These are phyloP conservation scores for Penicillium fuscoglaucum DNA, from an alignment of 2,329 filamentous ascomycete genomes.

Conservation along the genomic window DNA sequence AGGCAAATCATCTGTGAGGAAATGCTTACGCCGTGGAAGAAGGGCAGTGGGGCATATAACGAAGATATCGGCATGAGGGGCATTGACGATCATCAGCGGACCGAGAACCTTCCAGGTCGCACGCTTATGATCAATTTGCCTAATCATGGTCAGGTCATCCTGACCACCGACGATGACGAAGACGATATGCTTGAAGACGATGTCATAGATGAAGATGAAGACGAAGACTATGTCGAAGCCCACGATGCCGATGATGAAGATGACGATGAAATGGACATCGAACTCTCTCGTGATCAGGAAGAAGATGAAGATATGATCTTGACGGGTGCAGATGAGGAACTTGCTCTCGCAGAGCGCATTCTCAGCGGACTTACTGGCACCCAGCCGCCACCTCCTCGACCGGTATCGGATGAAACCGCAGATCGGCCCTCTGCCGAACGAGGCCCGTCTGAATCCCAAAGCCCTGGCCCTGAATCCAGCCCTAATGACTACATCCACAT, in stretches of 20 bases:
- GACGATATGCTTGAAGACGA: constrained; percentile 37
- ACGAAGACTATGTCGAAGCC: constrained; percentile 51
- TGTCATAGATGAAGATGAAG: constrained; percentile 37
- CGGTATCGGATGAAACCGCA: constrained; percentile 28
- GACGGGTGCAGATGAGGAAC: constrained; percentile 61
- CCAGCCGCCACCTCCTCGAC: constrained; percentile 63
- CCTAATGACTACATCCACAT: constrained; percentile 57
- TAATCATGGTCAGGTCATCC: constrained; percentile 43
- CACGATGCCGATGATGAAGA: constrained; percentile 51
- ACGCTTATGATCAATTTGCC: constrained; percentile 44
- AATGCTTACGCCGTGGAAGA: constrained; percentile 80
- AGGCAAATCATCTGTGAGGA: constrained; percentile 86
- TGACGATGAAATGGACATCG: constrained; percentile 41
- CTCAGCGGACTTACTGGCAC: constrained; percentile 71
- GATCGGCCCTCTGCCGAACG: constrained; percentile 22
- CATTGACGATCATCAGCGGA: constrained; percentile 75
- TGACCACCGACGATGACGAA: constrained; percentile 52
- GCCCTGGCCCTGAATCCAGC: constrained; percentile 20
- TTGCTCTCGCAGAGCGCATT: constrained; percentile 75
- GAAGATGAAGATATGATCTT: constrained; percentile 57
- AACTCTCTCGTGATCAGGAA: constrained; percentile 43
- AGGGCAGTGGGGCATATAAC: constrained; percentile 81
- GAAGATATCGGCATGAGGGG: constrained; percentile 73
- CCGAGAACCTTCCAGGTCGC: constrained; percentile 51
- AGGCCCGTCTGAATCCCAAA: constrained; percentile 16